Base-by-base conservation (phyloP, 768 basidiomycete genomes). In the Boletus vinaceobasis region DNA sequence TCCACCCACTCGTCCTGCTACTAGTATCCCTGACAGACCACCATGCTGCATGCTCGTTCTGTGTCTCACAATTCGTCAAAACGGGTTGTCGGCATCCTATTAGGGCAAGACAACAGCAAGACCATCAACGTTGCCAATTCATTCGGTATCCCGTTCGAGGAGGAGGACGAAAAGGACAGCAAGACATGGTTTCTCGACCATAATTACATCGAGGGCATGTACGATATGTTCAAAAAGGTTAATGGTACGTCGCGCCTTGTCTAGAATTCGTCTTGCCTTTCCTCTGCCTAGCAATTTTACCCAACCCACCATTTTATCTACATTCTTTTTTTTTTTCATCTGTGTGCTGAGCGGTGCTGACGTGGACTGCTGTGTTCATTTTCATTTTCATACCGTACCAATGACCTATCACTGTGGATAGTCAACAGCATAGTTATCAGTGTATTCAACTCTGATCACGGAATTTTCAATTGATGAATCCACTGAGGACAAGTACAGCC, bases 121-220 rank as follows among this genome's bases (percentile, higher is more conserved):
- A 89, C 87, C 15, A 84, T 98, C 69, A 98, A 98, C 65, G 94
- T 98, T 35, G 94, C 96, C 50, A 99, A 99, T 70, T 97, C 93
- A 49, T 98, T 90, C 67, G 96, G 88, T 13, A 93, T 98, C 26
- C 97, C 97, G 5, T 99, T 99, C 70, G 97, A 98, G 66, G 97
- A n/a, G n/a, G n/a, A 99, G 70, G 97, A 98, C 71, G 96, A 98
- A 71, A 90, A 88, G 74, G 97, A 99, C 74, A 88, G 87, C 65
- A 93, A 94, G 81, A 98, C 95, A 43, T 98, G 95, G 93, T 98
- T 98, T 73, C 79, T 99, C 65, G 97, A 99, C 71, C 90, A 98
- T 73, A 96, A 98, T 71, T 99, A 97, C 69, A 93, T 98, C 55
- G 94, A 97, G 70, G 86, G 88, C 55, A 99, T 99, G 97, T 96